Evolutionary conservation across 139 green algal species (phyloP).

Genomic region (Coccomyxa sp.): DNA sequence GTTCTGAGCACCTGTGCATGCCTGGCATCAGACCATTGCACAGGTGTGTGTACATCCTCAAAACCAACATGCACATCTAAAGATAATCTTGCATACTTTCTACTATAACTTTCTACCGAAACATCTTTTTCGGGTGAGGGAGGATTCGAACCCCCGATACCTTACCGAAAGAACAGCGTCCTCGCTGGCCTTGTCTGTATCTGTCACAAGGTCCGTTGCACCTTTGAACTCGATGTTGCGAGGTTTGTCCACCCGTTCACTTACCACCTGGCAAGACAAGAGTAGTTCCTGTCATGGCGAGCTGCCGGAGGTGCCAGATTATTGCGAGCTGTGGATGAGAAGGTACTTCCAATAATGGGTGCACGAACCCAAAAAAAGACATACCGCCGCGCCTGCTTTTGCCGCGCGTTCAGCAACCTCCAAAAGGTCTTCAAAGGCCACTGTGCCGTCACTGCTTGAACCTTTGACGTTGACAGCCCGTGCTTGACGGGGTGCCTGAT

Average conservation of each 20-base stretch:
- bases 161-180: conserved; percentile 44
- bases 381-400: conserved; percentile 38
- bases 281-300: background rate
- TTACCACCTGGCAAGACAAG: conserved; percentile 51
- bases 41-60: background rate
- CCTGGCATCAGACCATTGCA: background rate
- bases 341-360: too few relatives aligned
- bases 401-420: conserved; percentile 42
- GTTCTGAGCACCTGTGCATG: conserved; percentile 33
- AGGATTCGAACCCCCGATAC: too few relatives aligned
- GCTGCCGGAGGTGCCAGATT: background rate
- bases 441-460: too few relatives aligned
- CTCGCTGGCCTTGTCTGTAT: conserved; percentile 72
- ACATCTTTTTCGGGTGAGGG: too few relatives aligned
- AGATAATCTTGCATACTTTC: too few relatives aligned
- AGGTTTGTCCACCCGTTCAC: conserved; percentile 58
- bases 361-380: background rate
- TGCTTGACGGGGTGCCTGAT: too few relatives aligned
- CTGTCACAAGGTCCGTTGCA: conserved; percentile 66
- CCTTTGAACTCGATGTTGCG: conserved; percentile 69
- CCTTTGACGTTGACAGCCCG: too few relatives aligned
- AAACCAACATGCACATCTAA: background rate
- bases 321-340: background rate
- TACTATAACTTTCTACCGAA: too few relatives aligned
- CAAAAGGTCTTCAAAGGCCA: conserved; percentile 28